Evolutionary conservation across 495 filamentous ascomycete genomes (phyloP).

Genomic region (Neurospora sp.): DNA sequence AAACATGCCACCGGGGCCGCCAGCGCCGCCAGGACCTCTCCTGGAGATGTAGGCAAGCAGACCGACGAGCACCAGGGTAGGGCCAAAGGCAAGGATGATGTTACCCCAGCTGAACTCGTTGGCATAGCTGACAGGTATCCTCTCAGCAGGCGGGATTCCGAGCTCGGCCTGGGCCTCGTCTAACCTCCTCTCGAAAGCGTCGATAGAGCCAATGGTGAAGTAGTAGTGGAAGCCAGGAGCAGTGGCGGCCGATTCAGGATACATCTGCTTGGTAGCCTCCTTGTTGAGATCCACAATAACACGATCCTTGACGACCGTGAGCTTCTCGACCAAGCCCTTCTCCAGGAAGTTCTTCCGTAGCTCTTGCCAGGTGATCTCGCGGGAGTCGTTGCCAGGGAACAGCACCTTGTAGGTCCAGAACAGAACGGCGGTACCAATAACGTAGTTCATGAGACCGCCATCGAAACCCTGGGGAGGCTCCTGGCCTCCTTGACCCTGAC

Average conservation of each 20-base stretch:
- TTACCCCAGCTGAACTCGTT: constrained; percentile 58
- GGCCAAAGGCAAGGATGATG: constrained; percentile 67
- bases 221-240: constrained; percentile 72
- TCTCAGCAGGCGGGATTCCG: constrained; percentile 68
- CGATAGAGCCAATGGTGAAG: constrained; percentile 91
- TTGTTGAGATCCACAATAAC: constrained; percentile 80
- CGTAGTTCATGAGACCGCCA: constrained; percentile 7
- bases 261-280: constrained; percentile 64
- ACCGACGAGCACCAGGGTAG: constrained; percentile 76
- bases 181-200: constrained; percentile 78
- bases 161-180: constrained; percentile 83
- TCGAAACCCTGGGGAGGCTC: constrained; percentile 1
- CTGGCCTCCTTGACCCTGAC: constrained; percentile 22
- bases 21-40: constrained; percentile 45
- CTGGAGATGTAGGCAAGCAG: constrained; percentile 63
- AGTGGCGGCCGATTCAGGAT: constrained; percentile 70
- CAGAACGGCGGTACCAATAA: constrained; percentile 3
- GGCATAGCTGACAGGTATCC: constrained; percentile 86
- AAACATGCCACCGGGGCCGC: constrained; percentile 72
- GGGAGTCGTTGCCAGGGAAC: constrained; percentile 12
- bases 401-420: constrained; percentile 16
- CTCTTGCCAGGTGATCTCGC: constrained; percentile 96
- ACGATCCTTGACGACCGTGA: constrained; percentile 62
- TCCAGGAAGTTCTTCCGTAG: constrained; percentile 85
- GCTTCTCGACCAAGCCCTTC: constrained; percentile 88